These are phyloP conservation scores for Curvularia sp. DNA, from an alignment of 2,329 filamentous ascomycete genomes.

Conservation along the genomic window DNA sequence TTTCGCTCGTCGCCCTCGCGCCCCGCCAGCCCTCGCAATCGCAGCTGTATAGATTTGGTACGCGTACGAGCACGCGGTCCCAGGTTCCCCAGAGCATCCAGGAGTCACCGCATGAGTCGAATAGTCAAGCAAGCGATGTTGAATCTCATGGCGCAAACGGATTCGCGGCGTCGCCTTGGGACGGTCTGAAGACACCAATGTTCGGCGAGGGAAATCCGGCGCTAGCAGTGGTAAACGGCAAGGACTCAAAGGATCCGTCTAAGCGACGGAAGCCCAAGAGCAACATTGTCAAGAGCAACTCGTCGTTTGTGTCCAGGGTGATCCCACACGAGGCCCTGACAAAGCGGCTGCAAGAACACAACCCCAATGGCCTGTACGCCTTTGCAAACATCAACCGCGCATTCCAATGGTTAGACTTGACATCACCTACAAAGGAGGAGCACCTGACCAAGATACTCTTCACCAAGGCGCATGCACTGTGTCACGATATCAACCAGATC, in stretches of 20 bases:
- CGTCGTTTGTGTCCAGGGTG: slow-evolving; percentile 95
- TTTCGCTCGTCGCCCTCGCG: slow-evolving; percentile 78
- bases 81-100: slow-evolving; percentile 57
- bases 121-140: slow-evolving; percentile 55
- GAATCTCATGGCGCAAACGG: slow-evolving; percentile 54
- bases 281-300: slow-evolving; percentile 98
- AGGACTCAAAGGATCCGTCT: slow-evolving; percentile 69
- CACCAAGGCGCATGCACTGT: slow-evolving; percentile 93
- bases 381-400: slow-evolving; percentile 97
- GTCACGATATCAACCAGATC: slow-evolving; percentile 86
- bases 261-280: slow-evolving; percentile 96
- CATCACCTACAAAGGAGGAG: slow-evolving; percentile 79
- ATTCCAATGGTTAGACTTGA: slow-evolving; percentile 94
- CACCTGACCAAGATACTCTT: slow-evolving; percentile 96
- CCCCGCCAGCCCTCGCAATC: slow-evolving; percentile 56
- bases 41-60: slow-evolving; percentile 52
- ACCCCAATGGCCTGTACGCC: slow-evolving; percentile 79
- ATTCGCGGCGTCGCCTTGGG: slow-evolving; percentile 39
- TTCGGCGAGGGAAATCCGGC: slow-evolving; percentile 89
- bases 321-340: slow-evolving; percentile 84
- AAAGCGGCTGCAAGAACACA: slow-evolving; percentile 81
- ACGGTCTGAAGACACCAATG: slow-evolving; percentile 60
- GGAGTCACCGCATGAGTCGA: slow-evolving; percentile 53
- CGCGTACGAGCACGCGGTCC: slow-evolving; percentile 52
- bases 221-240: slow-evolving; percentile 66